These are phyloP conservation scores for Suillus clintonianus DNA, from an alignment of 768 basidiomycete species.

Conservation along the genomic window DNA sequence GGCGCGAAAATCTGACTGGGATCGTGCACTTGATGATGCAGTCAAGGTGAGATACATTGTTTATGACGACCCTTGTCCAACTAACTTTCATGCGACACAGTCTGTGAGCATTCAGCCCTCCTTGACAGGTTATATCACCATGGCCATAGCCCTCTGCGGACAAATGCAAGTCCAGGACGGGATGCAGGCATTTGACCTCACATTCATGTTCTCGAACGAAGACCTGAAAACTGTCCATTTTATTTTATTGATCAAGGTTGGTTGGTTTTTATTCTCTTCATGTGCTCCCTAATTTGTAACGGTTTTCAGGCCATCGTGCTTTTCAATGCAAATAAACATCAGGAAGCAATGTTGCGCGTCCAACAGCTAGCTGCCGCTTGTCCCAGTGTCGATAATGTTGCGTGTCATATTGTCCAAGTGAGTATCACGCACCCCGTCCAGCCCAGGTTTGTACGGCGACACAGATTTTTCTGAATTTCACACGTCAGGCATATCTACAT, in stretches of 20 bases:
- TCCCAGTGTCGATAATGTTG: not conserved
- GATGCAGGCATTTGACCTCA: not conserved
- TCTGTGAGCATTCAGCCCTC: not conserved
- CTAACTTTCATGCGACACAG: not conserved
- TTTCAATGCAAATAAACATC: not conserved
- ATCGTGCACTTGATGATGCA: not conserved
- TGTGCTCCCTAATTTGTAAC: not conserved
- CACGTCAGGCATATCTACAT: not conserved
- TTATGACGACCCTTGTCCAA: not conserved
- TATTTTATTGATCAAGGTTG: not conserved
- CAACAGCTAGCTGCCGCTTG: not conserved
- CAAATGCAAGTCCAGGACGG: not conserved
- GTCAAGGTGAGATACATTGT: not conserved
- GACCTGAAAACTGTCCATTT: not conserved
- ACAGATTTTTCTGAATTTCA: not conserved
- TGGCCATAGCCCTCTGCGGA: not conserved
- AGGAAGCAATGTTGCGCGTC: not conserved
- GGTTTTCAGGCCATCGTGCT: not conserved
- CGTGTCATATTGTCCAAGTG: not conserved
- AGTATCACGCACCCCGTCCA: not conserved
- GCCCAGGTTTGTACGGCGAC: not conserved
- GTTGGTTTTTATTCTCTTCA: not conserved
- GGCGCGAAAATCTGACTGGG: not conserved
- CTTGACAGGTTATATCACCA: not conserved
- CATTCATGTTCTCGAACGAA: not conserved